Percentiles rank a stretch among this genome's conserved stretches.
phyloP scores from a whole-genome alignment of 2,329 filamentous ascomycete genomes.

The Cercospora brassicicola region DNA sequence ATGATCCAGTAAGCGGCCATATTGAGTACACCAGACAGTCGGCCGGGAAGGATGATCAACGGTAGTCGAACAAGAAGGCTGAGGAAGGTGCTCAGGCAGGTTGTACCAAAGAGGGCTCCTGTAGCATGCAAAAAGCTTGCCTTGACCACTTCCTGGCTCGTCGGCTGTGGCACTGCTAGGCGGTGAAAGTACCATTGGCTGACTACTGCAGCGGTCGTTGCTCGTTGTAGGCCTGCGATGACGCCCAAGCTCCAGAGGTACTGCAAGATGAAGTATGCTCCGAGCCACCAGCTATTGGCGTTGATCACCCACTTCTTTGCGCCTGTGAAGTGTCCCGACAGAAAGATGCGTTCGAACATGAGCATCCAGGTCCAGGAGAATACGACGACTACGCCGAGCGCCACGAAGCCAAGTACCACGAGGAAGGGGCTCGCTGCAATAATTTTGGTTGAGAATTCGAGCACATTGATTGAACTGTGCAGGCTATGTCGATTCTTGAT shows the following conservation, averaged over 20 bases:
- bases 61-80: conserved; percentile 80
- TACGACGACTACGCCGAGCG: conserved; percentile 70
- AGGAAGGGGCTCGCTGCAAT: conserved; percentile 81
- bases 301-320: conserved; percentile 76
- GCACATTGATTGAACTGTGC: conserved; percentile 77
- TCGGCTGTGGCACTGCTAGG: conserved; percentile 72
- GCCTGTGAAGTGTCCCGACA: conserved; percentile 73
- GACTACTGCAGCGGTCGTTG: conserved; percentile 89
- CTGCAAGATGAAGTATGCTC: conserved; percentile 85
- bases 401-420: conserved; percentile 77
- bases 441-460: conserved; percentile 90
- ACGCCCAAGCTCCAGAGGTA: conserved; percentile 94
- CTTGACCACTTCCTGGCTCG: conserved; percentile 75
- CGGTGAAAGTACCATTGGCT: conserved; percentile 99
- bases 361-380: conserved; percentile 97
- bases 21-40: conserved; percentile 67
- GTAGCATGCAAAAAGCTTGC: conserved; percentile 79
- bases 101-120: conserved; percentile 86
- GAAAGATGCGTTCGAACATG: conserved; percentile 94
- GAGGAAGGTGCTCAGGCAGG: conserved; percentile 82
- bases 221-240: conserved; percentile 82
- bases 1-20: conserved; percentile 77
- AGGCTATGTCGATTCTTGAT: conserved; percentile 78
- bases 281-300: conserved; percentile 90
- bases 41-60: conserved; percentile 75